Evolutionary conservation across 78 protist genomes (phyloP).

Genomic region (Neovahlkampfia damariscottae): DNA sequence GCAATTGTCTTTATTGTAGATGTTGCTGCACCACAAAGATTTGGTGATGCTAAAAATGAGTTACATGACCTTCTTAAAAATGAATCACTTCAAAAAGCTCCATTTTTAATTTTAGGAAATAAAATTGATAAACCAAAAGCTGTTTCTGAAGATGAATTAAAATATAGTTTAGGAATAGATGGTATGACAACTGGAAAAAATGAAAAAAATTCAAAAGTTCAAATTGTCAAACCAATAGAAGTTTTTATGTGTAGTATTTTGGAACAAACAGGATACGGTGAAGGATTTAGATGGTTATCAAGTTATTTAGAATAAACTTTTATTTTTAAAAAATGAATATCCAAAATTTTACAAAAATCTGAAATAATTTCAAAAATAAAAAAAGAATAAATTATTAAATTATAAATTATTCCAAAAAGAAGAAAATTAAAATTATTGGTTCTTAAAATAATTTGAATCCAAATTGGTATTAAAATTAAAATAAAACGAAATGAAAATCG

Average conservation of each 20-base stretch:
- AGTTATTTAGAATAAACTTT: conserved; percentile 20
- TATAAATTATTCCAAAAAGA: too few species aligned
- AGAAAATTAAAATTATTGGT: too few species aligned
- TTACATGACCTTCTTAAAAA: conserved; percentile 46
- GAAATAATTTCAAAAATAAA: too few species aligned
- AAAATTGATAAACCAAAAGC: conserved; percentile 91
- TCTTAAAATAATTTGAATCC: too few species aligned
- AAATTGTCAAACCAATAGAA: conserved; percentile 84
- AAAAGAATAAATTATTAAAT: too few species aligned
- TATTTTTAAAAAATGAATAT: background rate
- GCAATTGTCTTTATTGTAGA: conserved; percentile 94
- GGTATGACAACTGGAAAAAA: conserved; percentile 76
- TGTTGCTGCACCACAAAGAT: conserved; percentile 69
- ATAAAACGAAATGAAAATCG: too few species aligned
- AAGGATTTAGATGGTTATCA: conserved; percentile 64
- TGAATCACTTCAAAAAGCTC: conserved; percentile 73
- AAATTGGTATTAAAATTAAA: too few species aligned
- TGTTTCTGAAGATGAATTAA: conserved; percentile 77
- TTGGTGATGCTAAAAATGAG: conserved; percentile 81
- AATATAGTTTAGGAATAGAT: conserved; percentile 59
- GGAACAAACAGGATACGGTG: conserved; percentile 83
- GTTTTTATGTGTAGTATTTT: conserved; percentile 96
- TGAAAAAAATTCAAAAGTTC: conserved; percentile 22
- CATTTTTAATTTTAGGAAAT: conserved; percentile 97
- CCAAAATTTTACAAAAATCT: too few species aligned